phyloP scores from a whole-genome alignment of 208 protist species.

The Naegleria fowleri region DNA sequence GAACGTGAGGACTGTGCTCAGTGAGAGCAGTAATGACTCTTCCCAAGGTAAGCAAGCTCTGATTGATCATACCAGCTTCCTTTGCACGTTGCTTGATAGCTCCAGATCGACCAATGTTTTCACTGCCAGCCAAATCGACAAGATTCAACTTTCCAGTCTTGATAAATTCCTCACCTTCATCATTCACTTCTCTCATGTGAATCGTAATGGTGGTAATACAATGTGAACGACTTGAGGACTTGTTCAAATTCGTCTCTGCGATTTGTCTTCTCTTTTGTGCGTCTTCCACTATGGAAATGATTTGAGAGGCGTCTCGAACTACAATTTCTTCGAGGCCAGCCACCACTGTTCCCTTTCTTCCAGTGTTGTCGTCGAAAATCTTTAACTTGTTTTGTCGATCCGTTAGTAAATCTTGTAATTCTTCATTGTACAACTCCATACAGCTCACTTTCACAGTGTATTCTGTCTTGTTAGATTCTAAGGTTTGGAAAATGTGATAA shows the following conservation, averaged over 20 bases:
- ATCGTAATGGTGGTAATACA: slow-evolving; percentile 63
- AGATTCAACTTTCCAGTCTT: slow-evolving; percentile 68
- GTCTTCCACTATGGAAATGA: slow-evolving; percentile 48
- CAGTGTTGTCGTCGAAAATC: slow-evolving; percentile 30
- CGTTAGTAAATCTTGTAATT: slow-evolving; percentile 49
- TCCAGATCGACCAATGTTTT: slow-evolving; percentile 52
- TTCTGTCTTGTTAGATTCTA: slow-evolving; percentile 47
- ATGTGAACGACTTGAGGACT: slow-evolving; percentile 58
- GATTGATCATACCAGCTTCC: slow-evolving; percentile 62
- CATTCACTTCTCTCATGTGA: slow-evolving; percentile 55
- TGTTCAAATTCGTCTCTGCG: slow-evolving; percentile 61
- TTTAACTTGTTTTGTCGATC: slow-evolving; percentile 36
- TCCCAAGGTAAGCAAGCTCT: slow-evolving; percentile 59
- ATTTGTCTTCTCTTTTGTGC: slow-evolving; percentile 46
- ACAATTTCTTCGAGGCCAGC: slow-evolving; percentile 52
- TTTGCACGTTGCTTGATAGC: slow-evolving; percentile 35
- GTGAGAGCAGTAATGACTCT: slow-evolving; percentile 59
- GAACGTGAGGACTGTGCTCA: slow-evolving; percentile 50
- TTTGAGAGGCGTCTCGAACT: slow-evolving; percentile 42
- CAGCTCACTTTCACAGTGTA: slow-evolving; percentile 43
- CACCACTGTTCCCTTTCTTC: slow-evolving; percentile 30
- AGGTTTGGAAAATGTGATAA: slow-evolving; percentile 54
- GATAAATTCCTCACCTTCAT: slow-evolving; percentile 48
- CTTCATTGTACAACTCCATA: slow-evolving; percentile 60
- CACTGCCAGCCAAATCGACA: slow-evolving; percentile 74